A percentile compares a stretch with the other conserved stretches of the same genome.
Conservation (phyloP, 352 stramenopile genomes). For the Globisporangium apiculatum region DNA sequence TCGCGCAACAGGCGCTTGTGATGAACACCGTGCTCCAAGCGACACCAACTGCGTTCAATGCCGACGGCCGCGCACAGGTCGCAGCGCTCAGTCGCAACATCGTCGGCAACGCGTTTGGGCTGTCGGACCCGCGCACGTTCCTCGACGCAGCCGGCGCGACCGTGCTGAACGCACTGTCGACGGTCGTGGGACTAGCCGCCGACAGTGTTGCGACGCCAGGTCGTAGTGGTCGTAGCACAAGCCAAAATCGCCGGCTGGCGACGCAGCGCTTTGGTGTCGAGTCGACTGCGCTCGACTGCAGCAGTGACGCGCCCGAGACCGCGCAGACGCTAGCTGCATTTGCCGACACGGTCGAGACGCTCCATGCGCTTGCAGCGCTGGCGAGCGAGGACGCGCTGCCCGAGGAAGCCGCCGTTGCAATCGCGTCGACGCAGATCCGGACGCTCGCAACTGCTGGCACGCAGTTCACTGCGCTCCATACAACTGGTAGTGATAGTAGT, state of each 20-base stretch:
- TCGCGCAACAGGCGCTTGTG: constrained; percentile 49
- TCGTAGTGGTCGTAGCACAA: not conserved
- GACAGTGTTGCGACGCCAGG: not conserved
- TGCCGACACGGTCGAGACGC: constrained; percentile 27
- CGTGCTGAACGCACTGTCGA: constrained; percentile 37
- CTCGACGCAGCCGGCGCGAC: constrained; percentile 30
- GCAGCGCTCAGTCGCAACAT: constrained; percentile 33
- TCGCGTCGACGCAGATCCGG: constrained; percentile 26
- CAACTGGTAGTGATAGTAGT: not conserved
- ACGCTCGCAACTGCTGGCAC: constrained; percentile 29
- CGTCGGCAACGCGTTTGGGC: constrained; percentile 32
- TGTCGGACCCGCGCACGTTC: constrained; percentile 32
- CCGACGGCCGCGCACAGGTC: constrained; percentile 23
- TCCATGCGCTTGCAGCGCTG: constrained; percentile 45
- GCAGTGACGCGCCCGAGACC: constrained; percentile 12
- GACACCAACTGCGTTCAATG: constrained; percentile 26
- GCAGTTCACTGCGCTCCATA: constrained; percentile 6
- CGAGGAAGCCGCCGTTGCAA: constrained; percentile 23
- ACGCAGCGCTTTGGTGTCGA: not conserved
- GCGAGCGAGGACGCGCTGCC: constrained; percentile 40
- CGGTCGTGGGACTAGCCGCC: constrained; percentile 21
- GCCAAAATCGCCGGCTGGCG: constrained; percentile 8
- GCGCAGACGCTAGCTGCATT: constrained; percentile 17
- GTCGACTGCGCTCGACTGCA: constrained; percentile 7
- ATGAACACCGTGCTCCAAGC: constrained; percentile 35